A percentile compares a stretch with the other conserved stretches of the same genome.
Evolutionary conservation across 2,329 filamentous ascomycete species (phyloP).

Genomic region (Nemania diffusa): DNA sequence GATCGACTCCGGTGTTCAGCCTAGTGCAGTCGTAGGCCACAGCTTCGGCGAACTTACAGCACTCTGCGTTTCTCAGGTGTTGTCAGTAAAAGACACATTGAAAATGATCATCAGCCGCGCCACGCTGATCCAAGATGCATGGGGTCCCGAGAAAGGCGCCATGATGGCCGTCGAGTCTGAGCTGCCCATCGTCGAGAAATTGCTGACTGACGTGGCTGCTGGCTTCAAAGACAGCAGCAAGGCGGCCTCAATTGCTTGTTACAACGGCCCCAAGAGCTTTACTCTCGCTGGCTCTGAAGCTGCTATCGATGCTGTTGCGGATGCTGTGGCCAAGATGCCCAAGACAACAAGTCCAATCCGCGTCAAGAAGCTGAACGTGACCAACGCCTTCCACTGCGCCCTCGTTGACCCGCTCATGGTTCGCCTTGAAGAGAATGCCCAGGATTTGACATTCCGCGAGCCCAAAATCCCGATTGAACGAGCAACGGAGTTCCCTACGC

Average conservation of each 20-base stretch:
- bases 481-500: slow-evolving; percentile 30
- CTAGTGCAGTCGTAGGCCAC: slow-evolving; percentile 52
- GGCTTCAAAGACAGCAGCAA: background rate
- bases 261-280: slow-evolving; percentile 56
- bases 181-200: slow-evolving; percentile 37
- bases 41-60: slow-evolving; percentile 57
- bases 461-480: slow-evolving; percentile 50
- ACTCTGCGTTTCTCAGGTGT: slow-evolving; percentile 49
- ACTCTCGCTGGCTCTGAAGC: slow-evolving; percentile 53
- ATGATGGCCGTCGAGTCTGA: slow-evolving; percentile 55
- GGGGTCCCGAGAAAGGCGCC: slow-evolving; percentile 51
- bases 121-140: slow-evolving; percentile 45
- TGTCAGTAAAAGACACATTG: slow-evolving; percentile 49
- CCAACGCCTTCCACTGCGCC: slow-evolving; percentile 59
- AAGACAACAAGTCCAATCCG: slow-evolving; percentile 36
- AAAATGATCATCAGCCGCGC: slow-evolving; percentile 47
- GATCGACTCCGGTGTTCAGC: slow-evolving; percentile 51
- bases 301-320: slow-evolving; percentile 48
- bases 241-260: slow-evolving; percentile 56
- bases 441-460: slow-evolving; percentile 48
- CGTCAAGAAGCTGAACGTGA: slow-evolving; percentile 55
- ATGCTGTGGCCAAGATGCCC: slow-evolving; percentile 12
- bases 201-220: slow-evolving; percentile 32
- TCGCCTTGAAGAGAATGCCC: slow-evolving; percentile 43
- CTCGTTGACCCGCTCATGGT: slow-evolving; percentile 52